Percentiles rank a stretch among this genome's conserved stretches.
Evolutionary conservation across 768 basidiomycete species (phyloP).

Genomic region (Russula sp.): DNA sequence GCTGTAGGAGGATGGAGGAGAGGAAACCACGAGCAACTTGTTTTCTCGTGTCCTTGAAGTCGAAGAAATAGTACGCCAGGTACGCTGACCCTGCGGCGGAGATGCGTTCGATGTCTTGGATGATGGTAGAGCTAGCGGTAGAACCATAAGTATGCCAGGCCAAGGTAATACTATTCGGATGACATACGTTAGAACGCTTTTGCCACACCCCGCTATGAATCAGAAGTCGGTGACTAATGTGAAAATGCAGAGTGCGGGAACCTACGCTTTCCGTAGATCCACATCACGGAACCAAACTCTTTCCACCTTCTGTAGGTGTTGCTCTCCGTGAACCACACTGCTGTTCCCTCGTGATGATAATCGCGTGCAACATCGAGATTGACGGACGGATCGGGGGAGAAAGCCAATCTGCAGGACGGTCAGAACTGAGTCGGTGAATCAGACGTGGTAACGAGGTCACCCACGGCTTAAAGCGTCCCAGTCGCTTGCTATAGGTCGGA

Average conservation of each 20-base stretch:
- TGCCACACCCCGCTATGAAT: neutral
- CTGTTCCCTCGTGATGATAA: neutral
- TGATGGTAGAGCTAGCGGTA: neutral
- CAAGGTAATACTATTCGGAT: neutral
- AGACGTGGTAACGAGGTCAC: neutral
- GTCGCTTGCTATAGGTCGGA: neutral
- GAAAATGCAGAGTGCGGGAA: neutral
- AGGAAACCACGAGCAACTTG: neutral
- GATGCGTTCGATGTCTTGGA: neutral
- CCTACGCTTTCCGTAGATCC: slow-evolving; percentile 4
- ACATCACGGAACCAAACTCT: neutral
- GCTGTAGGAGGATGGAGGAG: slow-evolving; percentile 1
- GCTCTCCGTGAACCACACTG: neutral
- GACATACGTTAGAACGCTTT: neutral
- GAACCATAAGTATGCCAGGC: neutral
- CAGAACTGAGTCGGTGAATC: neutral
- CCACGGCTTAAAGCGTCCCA: neutral
- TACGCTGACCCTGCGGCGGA: neutral
- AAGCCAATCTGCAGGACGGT: neutral
- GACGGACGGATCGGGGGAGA: slow-evolving; percentile 2
- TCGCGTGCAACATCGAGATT: neutral
- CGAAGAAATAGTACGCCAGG: neutral
- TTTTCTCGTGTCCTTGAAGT: neutral
- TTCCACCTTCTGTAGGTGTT: neutral
- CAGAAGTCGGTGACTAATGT: neutral